Conservation (phyloP, 2,329 filamentous ascomycete genomes). For the Cucurbitaria berberidis region DNA sequence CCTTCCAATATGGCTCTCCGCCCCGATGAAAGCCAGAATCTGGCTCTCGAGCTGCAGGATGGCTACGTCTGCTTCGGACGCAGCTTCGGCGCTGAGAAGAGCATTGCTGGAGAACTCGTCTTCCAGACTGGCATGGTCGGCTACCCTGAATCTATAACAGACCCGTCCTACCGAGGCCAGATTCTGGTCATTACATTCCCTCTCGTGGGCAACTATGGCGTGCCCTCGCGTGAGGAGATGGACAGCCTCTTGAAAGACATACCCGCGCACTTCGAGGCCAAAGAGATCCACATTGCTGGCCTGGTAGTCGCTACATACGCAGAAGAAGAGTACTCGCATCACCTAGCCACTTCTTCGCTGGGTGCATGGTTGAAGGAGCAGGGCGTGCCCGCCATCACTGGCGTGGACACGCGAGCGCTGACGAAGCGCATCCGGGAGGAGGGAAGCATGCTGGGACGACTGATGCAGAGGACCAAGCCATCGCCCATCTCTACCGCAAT, state of each 20-base stretch:
- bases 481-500: constrained; percentile 34
- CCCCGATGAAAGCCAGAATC: constrained; percentile 59
- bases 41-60: constrained; percentile 92
- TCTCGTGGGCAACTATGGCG: constrained; percentile 95
- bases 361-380: constrained; percentile 97
- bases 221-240: constrained; percentile 82
- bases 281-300: constrained; percentile 90
- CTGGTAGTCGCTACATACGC: constrained; percentile 90
- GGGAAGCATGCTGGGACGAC: constrained; percentile 93
- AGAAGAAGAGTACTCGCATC: constrained; percentile 94
- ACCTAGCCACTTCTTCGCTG: constrained; percentile 86
- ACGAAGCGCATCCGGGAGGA: constrained; percentile 94
- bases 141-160: constrained; percentile 91
- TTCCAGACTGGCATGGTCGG: constrained; percentile 99
- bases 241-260: constrained; percentile 85
- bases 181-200: constrained; percentile 97
- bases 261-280: constrained; percentile 91
- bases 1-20: constrained; percentile 39
- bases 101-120: constrained; percentile 93
- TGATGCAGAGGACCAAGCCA: constrained; percentile 73
- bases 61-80: constrained; percentile 90
- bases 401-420: constrained; percentile 89
- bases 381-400: constrained; percentile 90
- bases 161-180: constrained; percentile 87
- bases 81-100: constrained; percentile 96